Base-by-base conservation (phyloP, 2,329 filamentous ascomycete species). In the Epichloe elymi region DNA sequence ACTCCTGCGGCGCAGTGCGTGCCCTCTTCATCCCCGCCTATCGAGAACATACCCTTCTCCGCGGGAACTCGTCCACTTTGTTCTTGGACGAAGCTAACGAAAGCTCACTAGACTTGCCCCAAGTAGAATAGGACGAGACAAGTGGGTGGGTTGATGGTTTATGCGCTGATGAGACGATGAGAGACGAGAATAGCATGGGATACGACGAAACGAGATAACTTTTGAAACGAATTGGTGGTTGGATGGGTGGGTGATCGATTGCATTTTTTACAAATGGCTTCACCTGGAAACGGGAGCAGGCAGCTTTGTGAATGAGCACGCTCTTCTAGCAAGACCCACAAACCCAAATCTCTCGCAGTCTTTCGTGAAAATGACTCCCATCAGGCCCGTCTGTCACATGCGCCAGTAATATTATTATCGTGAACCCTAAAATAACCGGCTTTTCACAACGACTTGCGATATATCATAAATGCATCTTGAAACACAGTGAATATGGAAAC, bases 1-100 rank as follows among this genome's bases (percentile, higher is more conserved):
- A 61, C 53, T 68, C 70, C 52, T 81, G 78, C 67, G 78, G 78
- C 51, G 75, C 78, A 60, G 78, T 81, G 70, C 60, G 77, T 70
- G 8, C 26, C 7, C 8, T 10, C n/a, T n/a, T n/a, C n/a, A n/a
- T n/a, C n/a, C n/a, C n/a, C n/a, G n/a, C n/a, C n/a, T n/a, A n/a
- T n/a, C n/a, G n/a, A n/a, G n/a, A n/a, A n/a, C n/a, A n/a, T n/a
- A n/a, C n/a, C n/a, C n/a, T n/a, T n/a, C n/a, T n/a, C n/a, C n/a
- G n/a, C n/a, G 37, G 42, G 46, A 14, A 7, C 43, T 50, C 23
- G 50, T 47, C 36, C 36, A 15, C 26, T 46, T 30, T 41, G 5
- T 33, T 14, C 15, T 4, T 1, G 17, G 6, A 23, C 3, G 3
- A n/a, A n/a, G 15, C 44, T 36, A 20, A 19, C 44, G 10, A 5